Conservation (phyloP, 2,329 filamentous ascomycete genomes). For the Aspergillus alliaceus region DNA sequence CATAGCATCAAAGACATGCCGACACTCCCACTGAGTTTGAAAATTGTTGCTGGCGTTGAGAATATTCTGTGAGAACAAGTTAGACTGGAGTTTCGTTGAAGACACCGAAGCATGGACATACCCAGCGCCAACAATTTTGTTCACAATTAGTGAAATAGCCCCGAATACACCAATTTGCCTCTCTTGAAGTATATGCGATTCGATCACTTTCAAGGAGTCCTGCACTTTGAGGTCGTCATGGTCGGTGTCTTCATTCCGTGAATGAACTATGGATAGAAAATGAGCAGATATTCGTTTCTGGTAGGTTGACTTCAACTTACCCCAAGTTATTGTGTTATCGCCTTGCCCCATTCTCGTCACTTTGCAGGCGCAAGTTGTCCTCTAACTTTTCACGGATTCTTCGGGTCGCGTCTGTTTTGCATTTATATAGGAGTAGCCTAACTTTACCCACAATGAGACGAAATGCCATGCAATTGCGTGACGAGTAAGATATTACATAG, state of each 20-base stretch:
- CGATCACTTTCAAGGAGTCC: not conserved
- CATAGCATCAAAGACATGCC: conserved; percentile 56
- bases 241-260: not conserved
- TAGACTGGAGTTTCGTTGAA: too few species aligned
- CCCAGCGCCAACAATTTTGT: conserved; percentile 24
- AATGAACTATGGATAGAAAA: not conserved
- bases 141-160: conserved; percentile 20
- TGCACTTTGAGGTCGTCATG: not conserved
- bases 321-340: not conserved
- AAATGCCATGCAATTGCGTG: conserved; percentile 2
- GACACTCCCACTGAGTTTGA: conserved; percentile 55
- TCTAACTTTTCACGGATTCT: too few species aligned
- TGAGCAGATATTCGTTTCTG: not conserved
- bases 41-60: conserved; percentile 59
- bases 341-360: not conserved
- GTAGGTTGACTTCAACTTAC: not conserved
- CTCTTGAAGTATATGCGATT: conserved; percentile 20
- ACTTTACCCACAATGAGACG: not conserved
- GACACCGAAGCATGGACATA: conserved; percentile 4
- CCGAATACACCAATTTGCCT: conserved; percentile 20
- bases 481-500: not conserved
- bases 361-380: too few species aligned
- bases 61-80: conserved; percentile 34
- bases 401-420: not conserved
- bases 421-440: not conserved